Percentiles rank a stretch among this genome's conserved stretches.
These are phyloP conservation scores for Phoenix roebelenii DNA, from an alignment of 176 grass and related monocot species.

Conservation along the genomic window DNA sequence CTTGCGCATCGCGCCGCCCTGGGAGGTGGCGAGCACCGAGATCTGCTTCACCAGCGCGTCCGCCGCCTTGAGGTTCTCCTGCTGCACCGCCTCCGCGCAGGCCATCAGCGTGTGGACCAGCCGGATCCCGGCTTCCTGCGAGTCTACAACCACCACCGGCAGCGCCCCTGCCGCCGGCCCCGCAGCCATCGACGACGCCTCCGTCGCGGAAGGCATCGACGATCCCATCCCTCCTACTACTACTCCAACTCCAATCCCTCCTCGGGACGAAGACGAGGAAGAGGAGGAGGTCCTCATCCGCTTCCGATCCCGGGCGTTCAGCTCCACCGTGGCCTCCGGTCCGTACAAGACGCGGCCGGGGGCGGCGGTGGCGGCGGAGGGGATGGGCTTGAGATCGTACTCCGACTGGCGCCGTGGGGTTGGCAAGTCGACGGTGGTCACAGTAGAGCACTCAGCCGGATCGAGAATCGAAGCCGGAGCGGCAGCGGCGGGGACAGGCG, in stretches of 20 bases:
- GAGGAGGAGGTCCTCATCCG: conserved; percentile 78
- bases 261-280: conserved; percentile 57
- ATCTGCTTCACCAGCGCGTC: conserved; percentile 80
- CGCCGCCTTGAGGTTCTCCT: conserved; percentile 69
- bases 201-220: conserved; percentile 10
- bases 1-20: conserved; percentile 90
- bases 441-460: conserved; percentile 41
- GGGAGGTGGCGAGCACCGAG: conserved; percentile 60
- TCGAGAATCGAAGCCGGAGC: not conserved
- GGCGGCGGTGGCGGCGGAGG: conserved; percentile 8
- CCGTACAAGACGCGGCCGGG: not conserved
- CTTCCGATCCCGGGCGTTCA: conserved; percentile 40
- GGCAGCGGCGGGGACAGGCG: conserved; percentile 26
- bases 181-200: conserved; percentile 11
- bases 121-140: conserved; percentile 80
- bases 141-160: conserved; percentile 61
- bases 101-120: conserved; percentile 81
- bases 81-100: conserved; percentile 80
- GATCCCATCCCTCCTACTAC: conserved; percentile 12
- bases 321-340: conserved; percentile 18
- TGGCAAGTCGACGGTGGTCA: conserved; percentile 6
- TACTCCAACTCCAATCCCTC: not conserved
- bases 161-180: conserved; percentile 18
- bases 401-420: no score
- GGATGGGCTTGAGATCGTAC: conserved; percentile 40